A percentile compares a stretch with the other conserved stretches of the same genome.
Evolutionary conservation across 169 alveolate genomes (phyloP).

Genomic region (Babesia bigemina): DNA sequence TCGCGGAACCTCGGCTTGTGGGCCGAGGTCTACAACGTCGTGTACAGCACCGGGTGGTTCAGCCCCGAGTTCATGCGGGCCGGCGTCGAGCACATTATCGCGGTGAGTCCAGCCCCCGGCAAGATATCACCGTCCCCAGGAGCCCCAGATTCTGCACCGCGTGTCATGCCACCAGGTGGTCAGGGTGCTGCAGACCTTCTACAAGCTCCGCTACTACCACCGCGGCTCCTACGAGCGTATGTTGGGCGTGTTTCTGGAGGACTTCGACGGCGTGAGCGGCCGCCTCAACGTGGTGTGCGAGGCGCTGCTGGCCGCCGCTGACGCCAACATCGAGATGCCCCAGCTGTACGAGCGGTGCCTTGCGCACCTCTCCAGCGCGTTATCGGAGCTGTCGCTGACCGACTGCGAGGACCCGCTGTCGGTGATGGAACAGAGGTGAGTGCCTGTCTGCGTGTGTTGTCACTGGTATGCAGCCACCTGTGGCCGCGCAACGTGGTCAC

Average conservation of each 20-base stretch:
- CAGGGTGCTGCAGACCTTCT: slow-evolving; percentile 60
- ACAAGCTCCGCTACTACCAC: slow-evolving; percentile 64
- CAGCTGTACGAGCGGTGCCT: slow-evolving; percentile 34
- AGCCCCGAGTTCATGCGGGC: slow-evolving; percentile 55
- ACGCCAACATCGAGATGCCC: slow-evolving; percentile 52
- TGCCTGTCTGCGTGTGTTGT: not conserved
- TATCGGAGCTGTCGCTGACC: slow-evolving; percentile 20
- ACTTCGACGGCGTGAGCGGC: slow-evolving; percentile 32
- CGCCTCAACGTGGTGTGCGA: slow-evolving; percentile 54
- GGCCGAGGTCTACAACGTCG: slow-evolving; percentile 61
- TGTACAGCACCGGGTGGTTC: slow-evolving; percentile 62
- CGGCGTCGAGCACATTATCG: slow-evolving; percentile 44
- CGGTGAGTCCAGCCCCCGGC: slow-evolving; percentile 6
- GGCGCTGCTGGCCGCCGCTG: slow-evolving; percentile 69
- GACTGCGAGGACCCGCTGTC: slow-evolving; percentile 16
- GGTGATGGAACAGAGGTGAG: slow-evolving; percentile 30
- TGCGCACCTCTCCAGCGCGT: slow-evolving; percentile 9
- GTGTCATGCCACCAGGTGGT: slow-evolving; percentile 56
- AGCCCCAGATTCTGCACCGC: slow-evolving; percentile 56
- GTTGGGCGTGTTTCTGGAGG: slow-evolving; percentile 26
- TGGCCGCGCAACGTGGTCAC: slow-evolving; percentile 68
- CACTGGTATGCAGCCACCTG: slow-evolving; percentile 23
- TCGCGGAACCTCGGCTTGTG: slow-evolving; percentile 63
- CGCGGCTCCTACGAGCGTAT: slow-evolving; percentile 48
- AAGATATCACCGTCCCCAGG: slow-evolving; percentile 1